Conservation (phyloP, 176 grass and related monocot species). For the Tillandsia leiboldiana region DNA sequence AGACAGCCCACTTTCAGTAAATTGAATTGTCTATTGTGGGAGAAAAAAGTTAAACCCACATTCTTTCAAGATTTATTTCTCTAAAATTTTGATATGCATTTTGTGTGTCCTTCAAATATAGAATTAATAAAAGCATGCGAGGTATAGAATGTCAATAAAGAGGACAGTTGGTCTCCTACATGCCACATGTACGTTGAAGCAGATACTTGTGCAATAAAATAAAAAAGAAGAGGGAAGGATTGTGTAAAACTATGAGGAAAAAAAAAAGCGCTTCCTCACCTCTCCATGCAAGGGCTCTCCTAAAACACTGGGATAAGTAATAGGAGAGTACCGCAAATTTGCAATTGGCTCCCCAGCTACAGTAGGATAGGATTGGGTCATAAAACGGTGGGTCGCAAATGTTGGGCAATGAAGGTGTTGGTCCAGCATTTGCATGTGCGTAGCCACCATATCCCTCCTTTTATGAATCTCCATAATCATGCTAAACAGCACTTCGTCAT, state of each 20-base stretch:
- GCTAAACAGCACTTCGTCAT: slow-evolving; percentile 82
- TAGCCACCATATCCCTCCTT: slow-evolving; percentile 97
- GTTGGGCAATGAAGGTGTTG: slow-evolving; percentile 95
- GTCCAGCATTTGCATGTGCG: slow-evolving; percentile 99
- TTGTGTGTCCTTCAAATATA: no score
- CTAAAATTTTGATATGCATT: no score
- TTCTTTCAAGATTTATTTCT: no score
- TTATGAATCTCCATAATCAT: slow-evolving; percentile 96
- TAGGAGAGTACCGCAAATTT: slow-evolving; percentile 85
- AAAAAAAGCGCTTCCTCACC: slow-evolving; percentile 35
- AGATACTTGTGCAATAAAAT: background rate
- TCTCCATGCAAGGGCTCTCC: slow-evolving; percentile 95
- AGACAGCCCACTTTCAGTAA: no score
- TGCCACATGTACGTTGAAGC: background rate
- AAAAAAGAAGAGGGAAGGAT: slow-evolving; percentile 4
- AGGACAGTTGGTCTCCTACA: no score
- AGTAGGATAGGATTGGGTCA: slow-evolving; percentile 40
- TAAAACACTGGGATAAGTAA: slow-evolving; percentile 92
- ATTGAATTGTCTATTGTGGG: no score
- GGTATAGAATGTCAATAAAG: no score
- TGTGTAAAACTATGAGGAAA: background rate
- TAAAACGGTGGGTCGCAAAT: slow-evolving; percentile 73
- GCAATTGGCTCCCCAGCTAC: slow-evolving; percentile 84
- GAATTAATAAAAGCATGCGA: no score
- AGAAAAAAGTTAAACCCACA: no score